Base-by-base conservation (phyloP, 2,329 filamentous ascomycete species). In the Phialocephala sp. region DNA sequence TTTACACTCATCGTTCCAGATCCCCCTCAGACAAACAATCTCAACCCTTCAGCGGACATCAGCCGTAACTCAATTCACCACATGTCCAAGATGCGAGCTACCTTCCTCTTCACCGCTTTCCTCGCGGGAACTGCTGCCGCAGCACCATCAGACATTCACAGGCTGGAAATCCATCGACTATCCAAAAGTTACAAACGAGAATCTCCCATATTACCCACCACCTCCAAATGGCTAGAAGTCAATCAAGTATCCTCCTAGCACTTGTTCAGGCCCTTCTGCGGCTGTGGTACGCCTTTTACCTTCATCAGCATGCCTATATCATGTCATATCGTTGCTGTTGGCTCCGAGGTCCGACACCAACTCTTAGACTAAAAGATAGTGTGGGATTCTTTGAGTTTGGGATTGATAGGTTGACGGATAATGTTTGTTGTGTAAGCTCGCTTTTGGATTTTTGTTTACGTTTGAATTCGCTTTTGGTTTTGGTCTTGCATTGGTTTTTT, bases 301-400 rank as follows among this genome's bases (percentile, higher is more conserved):
- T 85, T 83, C 77, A 83, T 81, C 57, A 81, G 79, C 39, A 80
- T n/a, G n/a, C n/a, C n/a, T n/a, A n/a, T n/a, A n/a, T n/a, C 78
- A 59, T 84, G 79, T 76, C 69, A 78, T 37, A 75, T 84, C 64
- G 75, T 79, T 52, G 83, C 83, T 32, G 78, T 76, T 0, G 81
- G 82, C 1, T 77, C 81, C 36, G 77, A 84, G 68, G 82, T 85
- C 64, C 77, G 2, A 75, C 67, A 1, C 50, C 65, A 1, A 69
- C 65, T 4, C 72, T 71, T 3, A 79, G 80, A 22, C 74, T 79
- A 15, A 67, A 74, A 8, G 80, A 81, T 57, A 79, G 81, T 22
- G 74, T 77, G 22, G 82, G 82, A 15, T 77, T 80, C 68, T 85
- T 81, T 78, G 79, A 82, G 69, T 81, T 80, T 68, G 81, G 80